phyloP scores from a whole-genome alignment of 176 grass and related monocot species.

The Ensete glaucum region DNA sequence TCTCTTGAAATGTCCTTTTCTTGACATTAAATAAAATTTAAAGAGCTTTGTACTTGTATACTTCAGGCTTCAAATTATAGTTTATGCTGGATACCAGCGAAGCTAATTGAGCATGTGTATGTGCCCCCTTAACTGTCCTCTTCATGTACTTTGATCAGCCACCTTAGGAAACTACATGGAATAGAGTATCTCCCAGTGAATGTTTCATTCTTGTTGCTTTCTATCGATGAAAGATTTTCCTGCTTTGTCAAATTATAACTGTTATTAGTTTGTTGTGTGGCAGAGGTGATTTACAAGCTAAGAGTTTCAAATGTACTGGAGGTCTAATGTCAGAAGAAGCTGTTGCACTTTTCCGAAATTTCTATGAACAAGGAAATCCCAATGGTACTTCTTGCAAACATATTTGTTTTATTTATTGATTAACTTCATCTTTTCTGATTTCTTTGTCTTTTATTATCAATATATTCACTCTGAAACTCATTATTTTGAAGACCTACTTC shows the following conservation, averaged over 20 bases:
- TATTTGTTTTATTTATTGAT: neutral
- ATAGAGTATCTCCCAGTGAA: neutral
- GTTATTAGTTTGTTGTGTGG: neutral
- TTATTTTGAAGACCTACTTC: neutral
- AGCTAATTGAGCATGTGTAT: neutral
- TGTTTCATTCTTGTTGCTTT: neutral
- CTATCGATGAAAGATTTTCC: neutral
- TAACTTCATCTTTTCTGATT: neutral
- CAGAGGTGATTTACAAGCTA: conserved; percentile 23
- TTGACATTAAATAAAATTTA: neutral
- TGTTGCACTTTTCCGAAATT: conserved; percentile 60
- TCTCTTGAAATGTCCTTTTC: neutral
- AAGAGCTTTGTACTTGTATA: neutral
- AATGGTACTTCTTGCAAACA: conserved; percentile 39
- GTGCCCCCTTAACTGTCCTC: neutral
- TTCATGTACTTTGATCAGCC: neutral
- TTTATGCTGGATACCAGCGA: neutral
- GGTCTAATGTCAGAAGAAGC: conserved; percentile 81
- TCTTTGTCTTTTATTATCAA: neutral
- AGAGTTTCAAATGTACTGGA: conserved; percentile 70
- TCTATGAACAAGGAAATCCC: conserved; percentile 95
- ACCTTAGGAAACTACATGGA: neutral
- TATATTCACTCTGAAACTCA: neutral
- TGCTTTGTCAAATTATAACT: neutral
- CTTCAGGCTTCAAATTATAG: too few relatives aligned